Conservation (phyloP, 2,329 filamentous ascomycete genomes). For the Mycosphaerella arachidis region DNA sequence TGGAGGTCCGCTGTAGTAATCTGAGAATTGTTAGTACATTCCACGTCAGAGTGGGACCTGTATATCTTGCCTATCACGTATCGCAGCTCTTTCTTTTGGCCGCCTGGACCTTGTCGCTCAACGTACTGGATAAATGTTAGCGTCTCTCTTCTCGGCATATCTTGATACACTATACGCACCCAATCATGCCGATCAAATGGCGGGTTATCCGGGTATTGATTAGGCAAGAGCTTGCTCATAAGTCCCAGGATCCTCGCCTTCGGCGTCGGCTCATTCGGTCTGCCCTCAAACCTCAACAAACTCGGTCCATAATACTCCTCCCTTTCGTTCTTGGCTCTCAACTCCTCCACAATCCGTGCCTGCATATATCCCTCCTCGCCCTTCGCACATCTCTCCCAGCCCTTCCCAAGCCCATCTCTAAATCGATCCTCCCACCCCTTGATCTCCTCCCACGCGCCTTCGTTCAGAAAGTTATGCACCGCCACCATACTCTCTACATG, state of each 20-base stretch:
- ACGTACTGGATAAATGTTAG: constrained; percentile 53
- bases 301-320: constrained; percentile 55
- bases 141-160: not conserved
- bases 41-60: not conserved
- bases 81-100: constrained; percentile 69
- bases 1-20: constrained; percentile 67
- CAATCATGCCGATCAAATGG: constrained; percentile 98
- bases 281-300: constrained; percentile 80
- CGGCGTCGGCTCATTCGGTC: constrained; percentile 83
- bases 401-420: constrained; percentile 60
- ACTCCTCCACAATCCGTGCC: constrained; percentile 22
- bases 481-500: constrained; percentile 96
- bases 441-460: constrained; percentile 95
- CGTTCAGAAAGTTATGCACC: constrained; percentile 96
- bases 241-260: constrained; percentile 82
- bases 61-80: constrained; percentile 74
- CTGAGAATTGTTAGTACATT: not conserved
- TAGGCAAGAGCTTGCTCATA: constrained; percentile 72
- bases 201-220: constrained; percentile 71
- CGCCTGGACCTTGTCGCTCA: constrained; percentile 61
- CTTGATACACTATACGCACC: constrained; percentile 35
- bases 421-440: constrained; percentile 90
- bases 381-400: constrained; percentile 31
- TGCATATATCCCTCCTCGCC: constrained; percentile 33
- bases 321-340: constrained; percentile 17